These are phyloP conservation scores for Globisporangium recalcitrans DNA, from an alignment of 352 stramenopile genomes.

Conservation along the genomic window DNA sequence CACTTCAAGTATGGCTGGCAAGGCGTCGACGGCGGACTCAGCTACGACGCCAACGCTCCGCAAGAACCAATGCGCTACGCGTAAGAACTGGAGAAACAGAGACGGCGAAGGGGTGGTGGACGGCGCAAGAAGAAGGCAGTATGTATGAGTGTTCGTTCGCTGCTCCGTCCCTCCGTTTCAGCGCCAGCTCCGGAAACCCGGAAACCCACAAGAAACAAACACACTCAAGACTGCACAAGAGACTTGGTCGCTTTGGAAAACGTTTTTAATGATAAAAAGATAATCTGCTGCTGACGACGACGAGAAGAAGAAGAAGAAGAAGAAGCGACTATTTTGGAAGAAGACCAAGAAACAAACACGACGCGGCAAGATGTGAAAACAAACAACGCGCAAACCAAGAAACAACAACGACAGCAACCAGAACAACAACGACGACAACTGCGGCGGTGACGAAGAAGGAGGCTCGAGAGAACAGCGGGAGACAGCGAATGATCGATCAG, in stretches of 20 bases:
- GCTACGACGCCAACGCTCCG: constrained; percentile 18
- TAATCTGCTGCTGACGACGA: constrained; percentile 7
- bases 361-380: constrained; percentile 7
- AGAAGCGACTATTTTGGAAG: constrained; percentile 12
- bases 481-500: not conserved
- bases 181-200: not conserved
- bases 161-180: constrained; percentile 1
- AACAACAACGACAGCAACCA: constrained; percentile 4
- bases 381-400: constrained; percentile 6
- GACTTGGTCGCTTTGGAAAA: not conserved
- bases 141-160: constrained; percentile 14
- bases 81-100: constrained; percentile 3
- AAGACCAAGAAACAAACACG: constrained; percentile 8
- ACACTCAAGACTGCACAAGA: not conserved
- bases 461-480: constrained; percentile 2
- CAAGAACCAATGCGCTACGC: constrained; percentile 17
- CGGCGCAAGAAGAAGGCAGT: constrained; percentile 14
- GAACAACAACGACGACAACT: constrained; percentile 1
- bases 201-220: constrained; percentile 3
- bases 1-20: constrained; percentile 85
- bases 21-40: constrained; percentile 36
- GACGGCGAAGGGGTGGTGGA: not conserved
- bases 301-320: not conserved
- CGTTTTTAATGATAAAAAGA: constrained; percentile 13
- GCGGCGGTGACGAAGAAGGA: not conserved